Evolutionary conservation across 2,329 filamentous ascomycete species (phyloP), one percentile per base, ranked within the genome.

Genomic region (Orbilia javanica): DNA sequence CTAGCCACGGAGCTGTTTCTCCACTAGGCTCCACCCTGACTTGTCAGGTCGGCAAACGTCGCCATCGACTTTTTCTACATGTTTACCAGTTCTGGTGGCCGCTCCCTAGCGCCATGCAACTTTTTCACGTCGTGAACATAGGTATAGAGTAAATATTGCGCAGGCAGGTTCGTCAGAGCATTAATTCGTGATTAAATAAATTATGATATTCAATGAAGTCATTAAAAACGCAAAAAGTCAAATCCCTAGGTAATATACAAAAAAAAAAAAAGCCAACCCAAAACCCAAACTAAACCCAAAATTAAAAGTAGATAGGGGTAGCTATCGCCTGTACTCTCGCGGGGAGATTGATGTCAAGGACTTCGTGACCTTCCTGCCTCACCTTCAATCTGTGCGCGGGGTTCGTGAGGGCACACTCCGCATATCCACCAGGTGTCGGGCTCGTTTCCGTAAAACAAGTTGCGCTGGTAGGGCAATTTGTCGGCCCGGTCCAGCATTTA

Each of bases 401-500:
- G 7, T 52, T 66, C 5, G 52, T 22, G 11, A 29, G 27, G 46
- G n/a, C 66, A 18, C 66, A 70, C 48, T 34, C 31, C 1, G 66
- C 66, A 25, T 62, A 70, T 7, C 36, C 53, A 42, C 66, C 66
- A 39, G 52, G 48, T 50, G 22, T 39, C 18, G 66, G 66, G 2
- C 25, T 36, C 20, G 22, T 62, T 25, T 70, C 53, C 22, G 66
- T 62, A 50, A 48, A 70, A 22, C 66, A 70, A 31, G 25, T 70
- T 2, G 66, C 66, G 5, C 39, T 52, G 2, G 66, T 25, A n/a
- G 66, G 66, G 18, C 66, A 70, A 22, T 70, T 70, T 4, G 52
- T 70, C 18, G 66, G 66, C 5, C 66, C 66, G 1, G 52, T 50
- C 66, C 66, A 70, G 66, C 66, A 70, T 13, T 11, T 62, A 22